These are phyloP conservation scores for Pseudogymnoascus sp. DNA, from an alignment of 2,329 filamentous ascomycete species.

Conservation along the genomic window DNA sequence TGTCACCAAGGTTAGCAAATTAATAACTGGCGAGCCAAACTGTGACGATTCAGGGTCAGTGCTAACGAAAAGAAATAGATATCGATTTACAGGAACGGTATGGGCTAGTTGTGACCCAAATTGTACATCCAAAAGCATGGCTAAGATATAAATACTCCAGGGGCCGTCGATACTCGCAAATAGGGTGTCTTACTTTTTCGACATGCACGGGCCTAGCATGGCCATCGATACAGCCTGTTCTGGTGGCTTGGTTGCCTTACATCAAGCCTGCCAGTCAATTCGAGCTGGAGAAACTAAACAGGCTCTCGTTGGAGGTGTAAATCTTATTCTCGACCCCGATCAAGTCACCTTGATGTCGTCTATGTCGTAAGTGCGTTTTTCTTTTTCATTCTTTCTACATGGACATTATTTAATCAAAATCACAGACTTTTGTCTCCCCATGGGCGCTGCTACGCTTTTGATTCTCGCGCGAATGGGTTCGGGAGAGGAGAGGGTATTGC, in stretches of 20 bases:
- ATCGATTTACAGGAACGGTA: background rate
- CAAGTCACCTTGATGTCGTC: conserved; percentile 22
- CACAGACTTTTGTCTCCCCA: conserved; percentile 24
- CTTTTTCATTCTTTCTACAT: background rate
- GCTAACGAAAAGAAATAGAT: background rate
- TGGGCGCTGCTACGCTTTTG: conserved; percentile 28
- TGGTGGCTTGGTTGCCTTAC: conserved; percentile 42
- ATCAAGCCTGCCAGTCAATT: conserved; percentile 36
- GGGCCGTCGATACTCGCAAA: conserved; percentile 12
- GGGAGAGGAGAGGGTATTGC: conserved; percentile 37
- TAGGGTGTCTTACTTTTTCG: conserved; percentile 20
- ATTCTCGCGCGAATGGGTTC: conserved; percentile 36
- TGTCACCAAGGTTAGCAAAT: conserved; percentile 13
- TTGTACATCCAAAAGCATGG: background rate
- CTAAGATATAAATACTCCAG: background rate
- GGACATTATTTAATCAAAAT: background rate
- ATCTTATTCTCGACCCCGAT: conserved; percentile 17
- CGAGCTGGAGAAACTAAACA: conserved; percentile 22
- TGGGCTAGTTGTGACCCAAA: background rate
- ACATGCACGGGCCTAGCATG: conserved; percentile 12
- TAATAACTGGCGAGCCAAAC: background rate
- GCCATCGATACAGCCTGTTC: conserved; percentile 15
- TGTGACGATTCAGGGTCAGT: background rate
- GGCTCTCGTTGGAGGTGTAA: conserved; percentile 10
- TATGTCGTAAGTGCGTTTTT: conserved; percentile 9